These are phyloP conservation scores for Millerozyma miso DNA, from an alignment of 805 yeast species.

Conservation along the genomic window DNA sequence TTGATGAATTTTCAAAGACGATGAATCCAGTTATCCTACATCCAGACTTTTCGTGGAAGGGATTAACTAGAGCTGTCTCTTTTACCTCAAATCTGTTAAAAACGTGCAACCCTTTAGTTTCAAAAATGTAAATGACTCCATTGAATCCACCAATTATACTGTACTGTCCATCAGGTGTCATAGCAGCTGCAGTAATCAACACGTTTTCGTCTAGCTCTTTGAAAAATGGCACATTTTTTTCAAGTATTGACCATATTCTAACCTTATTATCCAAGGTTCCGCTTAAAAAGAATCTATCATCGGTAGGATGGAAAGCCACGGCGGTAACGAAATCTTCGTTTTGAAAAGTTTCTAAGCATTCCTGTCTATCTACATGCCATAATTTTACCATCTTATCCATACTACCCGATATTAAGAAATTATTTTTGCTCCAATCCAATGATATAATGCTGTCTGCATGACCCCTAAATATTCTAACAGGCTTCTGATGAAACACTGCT, in stretches of 20 bases:
- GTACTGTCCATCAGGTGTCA: slow-evolving; percentile 62
- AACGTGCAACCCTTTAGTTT: slow-evolving; percentile 58
- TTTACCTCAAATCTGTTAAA: slow-evolving; percentile 29
- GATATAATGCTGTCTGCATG: slow-evolving; percentile 71
- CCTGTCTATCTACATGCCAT: slow-evolving; percentile 76
- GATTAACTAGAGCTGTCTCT: slow-evolving; percentile 19
- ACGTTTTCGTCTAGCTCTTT: slow-evolving; percentile 54
- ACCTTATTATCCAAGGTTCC: slow-evolving; percentile 76
- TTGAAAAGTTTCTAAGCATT: slow-evolving; percentile 57
- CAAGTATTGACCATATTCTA: slow-evolving; percentile 83
- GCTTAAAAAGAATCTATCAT: slow-evolving; percentile 80
- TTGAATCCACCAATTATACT: slow-evolving; percentile 74
- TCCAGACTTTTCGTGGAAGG: slow-evolving; percentile 24
- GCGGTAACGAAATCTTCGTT: slow-evolving; percentile 83
- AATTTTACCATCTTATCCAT: slow-evolving; percentile 79
- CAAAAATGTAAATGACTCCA: slow-evolving; percentile 60
- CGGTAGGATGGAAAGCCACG: slow-evolving; percentile 75
- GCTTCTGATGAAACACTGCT: slow-evolving; percentile 72
- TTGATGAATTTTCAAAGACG: slow-evolving; percentile 31
- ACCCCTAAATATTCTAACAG: slow-evolving; percentile 56
- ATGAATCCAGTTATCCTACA: slow-evolving; percentile 73
- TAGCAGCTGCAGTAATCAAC: slow-evolving; percentile 68
- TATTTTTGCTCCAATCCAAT: slow-evolving; percentile 84
- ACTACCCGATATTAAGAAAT: slow-evolving; percentile 73
- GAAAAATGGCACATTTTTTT: slow-evolving; percentile 53